Evolutionary conservation across 2,329 filamentous ascomycete genomes (phyloP).

Genomic region (Fusarium agapanthi): DNA sequence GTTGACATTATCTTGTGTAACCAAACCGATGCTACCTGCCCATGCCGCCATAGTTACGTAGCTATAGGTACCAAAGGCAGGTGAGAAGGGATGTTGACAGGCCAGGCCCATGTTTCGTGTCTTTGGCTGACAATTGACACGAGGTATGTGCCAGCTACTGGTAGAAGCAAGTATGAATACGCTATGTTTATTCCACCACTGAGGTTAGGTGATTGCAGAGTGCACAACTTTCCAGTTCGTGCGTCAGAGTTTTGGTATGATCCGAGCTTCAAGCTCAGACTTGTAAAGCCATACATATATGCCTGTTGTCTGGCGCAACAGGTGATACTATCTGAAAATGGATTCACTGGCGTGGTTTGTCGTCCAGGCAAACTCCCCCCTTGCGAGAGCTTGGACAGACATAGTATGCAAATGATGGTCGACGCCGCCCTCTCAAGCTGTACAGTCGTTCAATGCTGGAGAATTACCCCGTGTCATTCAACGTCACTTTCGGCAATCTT

Average conservation of each 20-base stretch:
- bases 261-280: conserved; percentile 1
- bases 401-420: background rate
- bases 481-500: conserved; percentile 37
- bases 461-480: conserved; percentile 11
- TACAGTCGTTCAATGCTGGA: background rate
- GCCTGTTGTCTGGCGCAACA: background rate
- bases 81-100: background rate
- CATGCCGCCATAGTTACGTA: background rate
- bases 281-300: conserved; percentile 6
- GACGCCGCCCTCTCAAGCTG: background rate
- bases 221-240: background rate
- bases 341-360: conserved; percentile 4
- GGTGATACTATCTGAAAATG: conserved; percentile 3
- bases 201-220: background rate
- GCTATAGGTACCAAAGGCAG: background rate
- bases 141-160: background rate
- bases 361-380: conserved; percentile 9
- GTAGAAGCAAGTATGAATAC: background rate
- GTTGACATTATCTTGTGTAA: background rate
- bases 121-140: conserved; percentile 9
- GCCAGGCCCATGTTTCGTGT: conserved; percentile 3
- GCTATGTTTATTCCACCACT: conserved; percentile 26
- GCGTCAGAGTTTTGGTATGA: background rate
- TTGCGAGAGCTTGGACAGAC: conserved; percentile 7
- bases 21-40: background rate